phyloP scores from a whole-genome alignment of 2,329 filamentous ascomycete species.

The Colletotrichum ledebouriae region DNA sequence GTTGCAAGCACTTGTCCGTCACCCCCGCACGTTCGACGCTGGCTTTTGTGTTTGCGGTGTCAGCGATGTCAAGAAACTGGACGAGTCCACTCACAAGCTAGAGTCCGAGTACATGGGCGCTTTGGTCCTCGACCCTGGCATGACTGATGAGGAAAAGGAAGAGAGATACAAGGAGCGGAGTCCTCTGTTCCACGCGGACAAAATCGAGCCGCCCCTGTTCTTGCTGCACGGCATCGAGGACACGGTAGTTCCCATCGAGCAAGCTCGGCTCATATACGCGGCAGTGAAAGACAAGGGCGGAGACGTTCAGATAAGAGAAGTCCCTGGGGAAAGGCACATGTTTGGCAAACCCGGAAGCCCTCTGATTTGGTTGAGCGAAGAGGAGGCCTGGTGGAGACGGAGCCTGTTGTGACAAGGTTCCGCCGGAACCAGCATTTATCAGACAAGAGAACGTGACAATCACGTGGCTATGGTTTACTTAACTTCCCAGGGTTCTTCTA shows the following conservation, averaged over 20 bases:
- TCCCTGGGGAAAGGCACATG: slow-evolving; percentile 65
- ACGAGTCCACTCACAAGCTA: slow-evolving; percentile 67
- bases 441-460: too few relatives aligned
- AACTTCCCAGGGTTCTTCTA: too few relatives aligned
- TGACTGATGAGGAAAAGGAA: slow-evolving; percentile 55
- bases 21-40: slow-evolving; percentile 61
- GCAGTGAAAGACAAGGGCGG: slow-evolving; percentile 57
- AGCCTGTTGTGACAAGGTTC: slow-evolving; percentile 49
- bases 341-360: slow-evolving; percentile 58
- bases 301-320: slow-evolving; percentile 61
- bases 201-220: slow-evolving; percentile 64
- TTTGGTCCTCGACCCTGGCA: slow-evolving; percentile 55
- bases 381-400: slow-evolving; percentile 62
- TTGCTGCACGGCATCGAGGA: slow-evolving; percentile 70
- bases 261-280: slow-evolving; percentile 65
- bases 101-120: slow-evolving; percentile 65
- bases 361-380: slow-evolving; percentile 56
- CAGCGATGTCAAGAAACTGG: slow-evolving; percentile 62
- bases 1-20: slow-evolving; percentile 61
- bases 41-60: slow-evolving; percentile 66
- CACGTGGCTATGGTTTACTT: too few relatives aligned
- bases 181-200: slow-evolving; percentile 61
- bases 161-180: slow-evolving; percentile 61
- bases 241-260: slow-evolving; percentile 69
- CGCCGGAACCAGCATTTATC: too few relatives aligned